Conservation (phyloP, 148 eudicot genomes). For the Rhododendron kiyosumense region DNA sequence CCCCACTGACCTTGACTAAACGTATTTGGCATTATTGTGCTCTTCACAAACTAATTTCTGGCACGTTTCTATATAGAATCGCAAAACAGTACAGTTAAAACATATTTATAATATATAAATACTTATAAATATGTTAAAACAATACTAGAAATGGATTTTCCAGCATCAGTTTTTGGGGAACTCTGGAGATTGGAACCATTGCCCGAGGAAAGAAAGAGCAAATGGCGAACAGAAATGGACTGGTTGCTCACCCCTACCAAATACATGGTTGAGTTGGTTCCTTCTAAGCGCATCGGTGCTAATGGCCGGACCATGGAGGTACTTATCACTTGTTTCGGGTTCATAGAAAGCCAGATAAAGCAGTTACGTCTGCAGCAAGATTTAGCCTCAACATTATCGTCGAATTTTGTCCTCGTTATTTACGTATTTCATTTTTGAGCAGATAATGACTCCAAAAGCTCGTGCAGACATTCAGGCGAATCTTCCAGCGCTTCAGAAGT, state of each 20-base stretch:
- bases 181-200: constrained; percentile 95
- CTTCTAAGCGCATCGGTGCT: constrained; percentile 63
- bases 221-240: constrained; percentile 85
- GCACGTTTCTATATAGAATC: background rate
- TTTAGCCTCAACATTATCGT: background rate
- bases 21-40: background rate
- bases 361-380: background rate
- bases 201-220: constrained; percentile 59
- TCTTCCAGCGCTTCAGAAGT: constrained; percentile 81
- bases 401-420: background rate
- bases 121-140: no score
- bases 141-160: constrained; percentile 9
- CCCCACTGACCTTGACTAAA: no score
- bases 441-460: constrained; percentile 90
- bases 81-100: background rate
- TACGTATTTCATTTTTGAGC: constrained; percentile 16
- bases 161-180: constrained; percentile 94
- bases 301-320: constrained; percentile 83
- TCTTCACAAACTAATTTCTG: background rate
- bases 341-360: background rate
- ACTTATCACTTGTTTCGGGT: background rate
- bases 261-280: constrained; percentile 92
- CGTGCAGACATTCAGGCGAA: constrained; percentile 74
- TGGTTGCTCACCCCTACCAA: constrained; percentile 92
- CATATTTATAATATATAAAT: background rate